phyloP scores from a whole-genome alignment of 2,329 filamentous ascomycete species.

The Sporothrix phasma region DNA sequence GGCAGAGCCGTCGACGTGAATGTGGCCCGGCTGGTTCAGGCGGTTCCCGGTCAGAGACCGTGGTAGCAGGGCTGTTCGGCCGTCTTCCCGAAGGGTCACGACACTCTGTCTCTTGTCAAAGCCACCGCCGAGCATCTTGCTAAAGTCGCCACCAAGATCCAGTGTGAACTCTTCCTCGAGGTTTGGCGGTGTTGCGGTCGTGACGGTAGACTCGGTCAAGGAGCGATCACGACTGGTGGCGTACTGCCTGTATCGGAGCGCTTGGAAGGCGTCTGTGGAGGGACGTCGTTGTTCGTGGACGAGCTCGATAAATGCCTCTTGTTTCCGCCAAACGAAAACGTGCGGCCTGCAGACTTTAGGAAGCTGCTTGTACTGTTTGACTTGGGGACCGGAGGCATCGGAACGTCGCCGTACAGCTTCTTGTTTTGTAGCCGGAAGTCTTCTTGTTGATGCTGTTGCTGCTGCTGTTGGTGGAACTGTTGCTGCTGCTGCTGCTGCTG shows the following conservation, averaged over 20 bases:
- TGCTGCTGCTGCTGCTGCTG: conserved; percentile 5
- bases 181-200: conserved; percentile 42
- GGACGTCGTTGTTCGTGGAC: conserved; percentile 29
- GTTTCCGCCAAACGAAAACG: conserved; percentile 49
- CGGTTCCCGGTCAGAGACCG: conserved; percentile 40
- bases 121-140: conserved; percentile 45
- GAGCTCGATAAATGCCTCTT: conserved; percentile 38
- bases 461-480: conserved; percentile 4
- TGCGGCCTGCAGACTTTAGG: conserved; percentile 46
- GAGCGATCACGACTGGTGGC: conserved; percentile 34
- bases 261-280: conserved; percentile 16
- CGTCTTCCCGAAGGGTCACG: conserved; percentile 33
- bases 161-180: conserved; percentile 37
- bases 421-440: conserved; percentile 31
- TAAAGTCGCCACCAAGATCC: conserved; percentile 49
- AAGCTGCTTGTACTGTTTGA: conserved; percentile 39
- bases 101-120: conserved; percentile 47
- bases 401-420: conserved; percentile 32
- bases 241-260: conserved; percentile 28
- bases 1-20: conserved; percentile 37
- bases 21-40: conserved; percentile 36
- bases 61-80: conserved; percentile 27
- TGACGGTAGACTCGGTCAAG: conserved; percentile 44
- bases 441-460: conserved; percentile 22
- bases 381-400: conserved; percentile 36